A percentile compares a stretch with the other conserved stretches of the same genome.
These are phyloP conservation scores for Populus pruinosa DNA, from an alignment of 345 rosid species.

Conservation along the genomic window DNA sequence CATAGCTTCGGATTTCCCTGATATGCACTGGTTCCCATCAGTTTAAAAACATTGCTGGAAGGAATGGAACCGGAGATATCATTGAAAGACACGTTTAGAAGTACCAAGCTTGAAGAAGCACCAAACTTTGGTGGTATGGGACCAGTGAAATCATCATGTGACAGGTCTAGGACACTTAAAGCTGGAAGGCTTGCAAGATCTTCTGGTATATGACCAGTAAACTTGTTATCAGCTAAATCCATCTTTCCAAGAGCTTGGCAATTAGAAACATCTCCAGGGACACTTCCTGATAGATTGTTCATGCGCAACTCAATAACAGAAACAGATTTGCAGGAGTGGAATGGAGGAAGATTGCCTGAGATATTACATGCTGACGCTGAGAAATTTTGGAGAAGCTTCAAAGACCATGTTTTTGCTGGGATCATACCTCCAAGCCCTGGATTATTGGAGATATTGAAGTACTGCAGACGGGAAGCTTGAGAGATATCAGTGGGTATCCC, in stretches of 20 bases:
- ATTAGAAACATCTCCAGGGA: slow-evolving; percentile 51
- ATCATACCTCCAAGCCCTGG: slow-evolving; percentile 59
- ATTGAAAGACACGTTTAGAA: slow-evolving; percentile 61
- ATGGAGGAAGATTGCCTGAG: slow-evolving; percentile 58
- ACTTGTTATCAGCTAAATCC: slow-evolving; percentile 52
- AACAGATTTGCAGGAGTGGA: slow-evolving; percentile 56
- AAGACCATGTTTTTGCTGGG: slow-evolving; percentile 58
- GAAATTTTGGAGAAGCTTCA: slow-evolving; percentile 66
- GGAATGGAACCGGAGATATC: slow-evolving; percentile 66
- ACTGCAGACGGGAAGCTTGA: slow-evolving; percentile 61
- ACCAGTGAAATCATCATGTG: slow-evolving; percentile 68
- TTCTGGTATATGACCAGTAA: slow-evolving; percentile 57
- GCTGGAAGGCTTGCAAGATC: slow-evolving; percentile 51
- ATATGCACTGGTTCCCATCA: slow-evolving; percentile 64
- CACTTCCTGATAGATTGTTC: slow-evolving; percentile 52
- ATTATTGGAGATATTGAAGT: slow-evolving; percentile 72
- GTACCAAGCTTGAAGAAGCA: slow-evolving; percentile 40
- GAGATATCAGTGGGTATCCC: slow-evolving; percentile 60
- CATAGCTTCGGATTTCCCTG: slow-evolving; percentile 68
- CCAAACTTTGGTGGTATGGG: slow-evolving; percentile 50
- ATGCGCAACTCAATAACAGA: slow-evolving; percentile 57
- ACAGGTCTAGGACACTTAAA: slow-evolving; percentile 51
- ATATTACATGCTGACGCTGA: slow-evolving; percentile 70
- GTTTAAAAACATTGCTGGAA: slow-evolving; percentile 42
- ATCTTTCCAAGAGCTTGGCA: slow-evolving; percentile 53